Conservation (phyloP, 1,284 basidiomycete genomes). For the Ustilago cynodontis region DNA sequence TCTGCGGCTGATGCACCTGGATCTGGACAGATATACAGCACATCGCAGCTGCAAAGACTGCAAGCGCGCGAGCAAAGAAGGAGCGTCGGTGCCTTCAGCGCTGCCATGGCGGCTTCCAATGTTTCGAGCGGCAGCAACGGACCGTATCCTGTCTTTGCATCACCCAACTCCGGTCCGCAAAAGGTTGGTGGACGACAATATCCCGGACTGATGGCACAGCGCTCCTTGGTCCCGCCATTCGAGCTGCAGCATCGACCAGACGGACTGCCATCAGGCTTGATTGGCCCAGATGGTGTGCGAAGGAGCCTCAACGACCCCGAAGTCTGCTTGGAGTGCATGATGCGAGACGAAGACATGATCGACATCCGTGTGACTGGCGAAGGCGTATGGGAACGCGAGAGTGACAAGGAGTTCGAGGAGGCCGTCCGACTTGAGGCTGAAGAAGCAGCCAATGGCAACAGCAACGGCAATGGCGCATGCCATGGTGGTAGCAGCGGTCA, state of each 20-base stretch:
- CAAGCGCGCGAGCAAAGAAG: conserved; percentile 60
- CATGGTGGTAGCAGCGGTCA: conserved; percentile 23
- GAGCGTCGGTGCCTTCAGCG: conserved; percentile 61
- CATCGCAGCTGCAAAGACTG: conserved; percentile 62
- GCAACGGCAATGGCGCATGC: conserved; percentile 7
- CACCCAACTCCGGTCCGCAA: conserved; percentile 30
- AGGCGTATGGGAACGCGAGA: conserved; percentile 90
- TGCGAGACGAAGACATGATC: conserved; percentile 98
- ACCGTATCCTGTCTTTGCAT: conserved; percentile 62
- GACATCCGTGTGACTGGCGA: conserved; percentile 89
- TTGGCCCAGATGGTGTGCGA: conserved; percentile 63
- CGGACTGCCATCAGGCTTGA: conserved; percentile 60
- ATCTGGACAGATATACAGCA: conserved; percentile 45
- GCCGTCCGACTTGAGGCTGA: conserved; percentile 78
- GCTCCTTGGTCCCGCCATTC: conserved; percentile 66
- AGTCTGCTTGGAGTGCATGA: conserved; percentile 95
- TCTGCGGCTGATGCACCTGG: conserved; percentile 9
- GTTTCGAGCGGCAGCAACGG: conserved; percentile 61
- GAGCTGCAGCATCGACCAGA: conserved; percentile 68
- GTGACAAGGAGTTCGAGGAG: conserved; percentile 85
- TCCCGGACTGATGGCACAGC: conserved; percentile 65
- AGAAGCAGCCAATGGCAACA: conserved; percentile 29
- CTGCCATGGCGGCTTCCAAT: conserved; percentile 57
- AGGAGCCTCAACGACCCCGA: conserved; percentile 73
- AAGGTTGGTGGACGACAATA: conserved; percentile 56